Evolutionary conservation across 306 rosid genomes (phyloP).

Genomic region (Corylus heterophylla): DNA sequence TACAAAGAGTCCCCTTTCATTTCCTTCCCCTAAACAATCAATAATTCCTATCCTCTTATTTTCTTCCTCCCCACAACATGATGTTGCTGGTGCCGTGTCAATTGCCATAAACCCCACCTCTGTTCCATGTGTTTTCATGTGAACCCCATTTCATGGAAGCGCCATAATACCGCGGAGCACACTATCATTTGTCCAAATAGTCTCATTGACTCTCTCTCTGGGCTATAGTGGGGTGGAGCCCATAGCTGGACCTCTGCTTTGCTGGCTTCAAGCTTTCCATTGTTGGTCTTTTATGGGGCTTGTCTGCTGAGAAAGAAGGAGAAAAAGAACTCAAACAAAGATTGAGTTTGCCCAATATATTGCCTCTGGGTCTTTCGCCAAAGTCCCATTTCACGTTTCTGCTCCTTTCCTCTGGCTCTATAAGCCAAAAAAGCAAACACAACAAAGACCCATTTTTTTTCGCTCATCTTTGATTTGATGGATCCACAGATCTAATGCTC

Average conservation of each 20-base stretch:
- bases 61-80: neutral
- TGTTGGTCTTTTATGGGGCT: constrained; percentile 72
- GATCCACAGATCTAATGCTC: constrained; percentile 75
- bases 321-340: neutral
- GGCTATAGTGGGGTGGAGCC: constrained; percentile 63
- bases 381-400: constrained; percentile 21
- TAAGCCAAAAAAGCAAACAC: neutral
- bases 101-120: constrained; percentile 12
- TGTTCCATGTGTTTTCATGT: constrained; percentile 45
- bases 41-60: neutral
- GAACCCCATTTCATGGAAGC: constrained; percentile 40
- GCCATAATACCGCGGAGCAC: constrained; percentile 19
- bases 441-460: constrained; percentile 22
- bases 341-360: constrained; percentile 41
- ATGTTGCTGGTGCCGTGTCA: neutral
- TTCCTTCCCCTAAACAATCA: neutral
- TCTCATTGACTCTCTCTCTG: constrained; percentile 44
- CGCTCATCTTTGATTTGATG: constrained; percentile 31
- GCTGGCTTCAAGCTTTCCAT: constrained; percentile 87
- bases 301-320: constrained; percentile 35
- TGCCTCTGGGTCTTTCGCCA: constrained; percentile 23
- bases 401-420: constrained; percentile 18
- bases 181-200: constrained; percentile 28
- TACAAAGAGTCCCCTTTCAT: neutral
- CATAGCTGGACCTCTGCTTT: constrained; percentile 73